Conservation (phyloP, 2,329 filamentous ascomycete genomes). For the Aureobasidium pullulans region DNA sequence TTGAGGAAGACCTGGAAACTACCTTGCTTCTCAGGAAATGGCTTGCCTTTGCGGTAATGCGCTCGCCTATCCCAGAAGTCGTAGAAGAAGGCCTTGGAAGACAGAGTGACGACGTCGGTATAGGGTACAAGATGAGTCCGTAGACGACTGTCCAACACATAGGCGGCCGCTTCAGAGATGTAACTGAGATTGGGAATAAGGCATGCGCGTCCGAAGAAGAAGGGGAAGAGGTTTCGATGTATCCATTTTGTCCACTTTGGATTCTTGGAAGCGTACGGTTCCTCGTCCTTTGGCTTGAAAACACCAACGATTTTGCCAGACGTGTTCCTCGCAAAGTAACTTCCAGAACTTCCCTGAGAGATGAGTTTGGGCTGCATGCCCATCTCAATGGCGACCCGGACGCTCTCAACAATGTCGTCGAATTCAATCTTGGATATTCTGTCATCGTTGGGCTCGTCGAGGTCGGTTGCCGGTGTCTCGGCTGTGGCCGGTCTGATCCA, state of each 20-base stretch:
- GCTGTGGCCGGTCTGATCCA: slow-evolving; percentile 73
- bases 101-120: slow-evolving; percentile 87
- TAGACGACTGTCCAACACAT: slow-evolving; percentile 84
- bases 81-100: slow-evolving; percentile 96
- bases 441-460: slow-evolving; percentile 36
- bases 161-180: slow-evolving; percentile 94
- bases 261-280: slow-evolving; percentile 92
- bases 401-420: slow-evolving; percentile 80
- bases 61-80: slow-evolving; percentile 93
- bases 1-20: slow-evolving; percentile 98
- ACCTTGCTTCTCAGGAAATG: slow-evolving; percentile 80
- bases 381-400: slow-evolving; percentile 81
- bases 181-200: slow-evolving; percentile 97
- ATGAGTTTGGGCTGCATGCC: slow-evolving; percentile 94
- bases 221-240: slow-evolving; percentile 93
- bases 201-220: slow-evolving; percentile 90
- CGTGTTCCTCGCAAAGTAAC: slow-evolving; percentile 89
- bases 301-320: slow-evolving; percentile 94
- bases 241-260: slow-evolving; percentile 99
- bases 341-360: slow-evolving; percentile 91
- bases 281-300: slow-evolving; percentile 98
- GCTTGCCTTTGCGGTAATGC: slow-evolving; percentile 79
- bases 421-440: slow-evolving; percentile 74
- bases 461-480: slow-evolving; percentile 58
- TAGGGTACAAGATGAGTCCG: slow-evolving; percentile 91